Evolutionary conservation across 2,329 filamentous ascomycete species (phyloP).

Genomic region (Sphaerostilbella broomeana): DNA sequence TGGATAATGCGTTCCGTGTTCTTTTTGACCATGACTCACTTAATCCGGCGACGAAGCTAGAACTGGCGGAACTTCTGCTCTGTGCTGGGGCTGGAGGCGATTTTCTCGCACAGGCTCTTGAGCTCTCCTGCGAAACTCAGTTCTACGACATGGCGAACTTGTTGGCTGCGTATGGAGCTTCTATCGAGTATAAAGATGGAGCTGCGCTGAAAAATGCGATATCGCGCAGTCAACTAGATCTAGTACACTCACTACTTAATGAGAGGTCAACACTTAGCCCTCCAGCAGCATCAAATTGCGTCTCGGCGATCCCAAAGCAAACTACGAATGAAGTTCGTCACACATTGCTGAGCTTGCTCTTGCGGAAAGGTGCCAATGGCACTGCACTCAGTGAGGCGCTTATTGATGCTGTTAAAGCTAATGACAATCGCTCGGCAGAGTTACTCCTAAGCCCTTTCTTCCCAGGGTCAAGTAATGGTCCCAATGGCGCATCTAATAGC

Average conservation of each 20-base stretch:
- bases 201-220: slow-evolving; percentile 44
- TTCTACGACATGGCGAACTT: slow-evolving; percentile 50
- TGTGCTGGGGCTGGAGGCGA: slow-evolving; percentile 52
- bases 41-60: slow-evolving; percentile 42
- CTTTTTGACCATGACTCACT: slow-evolving; percentile 41
- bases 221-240: slow-evolving; percentile 34
- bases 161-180: slow-evolving; percentile 47
- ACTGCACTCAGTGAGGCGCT: slow-evolving; percentile 41
- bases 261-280: slow-evolving; percentile 39
- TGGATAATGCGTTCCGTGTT: slow-evolving; percentile 45
- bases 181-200: slow-evolving; percentile 48
- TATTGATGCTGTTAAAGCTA: slow-evolving; percentile 41
- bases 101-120: slow-evolving; percentile 40
- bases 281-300: slow-evolving; percentile 42
- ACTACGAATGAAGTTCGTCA: slow-evolving; percentile 39
- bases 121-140: slow-evolving; percentile 41
- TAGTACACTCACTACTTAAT: slow-evolving; percentile 42
- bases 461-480: slow-evolving; percentile 17
- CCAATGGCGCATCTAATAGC: slow-evolving; percentile 14
- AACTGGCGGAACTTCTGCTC: slow-evolving; percentile 49
- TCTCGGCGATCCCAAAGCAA: slow-evolving; percentile 42
- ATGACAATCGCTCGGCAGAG: slow-evolving; percentile 40
- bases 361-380: slow-evolving; percentile 46
- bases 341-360: slow-evolving; percentile 37
- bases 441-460: slow-evolving; percentile 46